Conservation (phyloP, 208 protist species). For the Acanthamoeba culbertsoni region DNA sequence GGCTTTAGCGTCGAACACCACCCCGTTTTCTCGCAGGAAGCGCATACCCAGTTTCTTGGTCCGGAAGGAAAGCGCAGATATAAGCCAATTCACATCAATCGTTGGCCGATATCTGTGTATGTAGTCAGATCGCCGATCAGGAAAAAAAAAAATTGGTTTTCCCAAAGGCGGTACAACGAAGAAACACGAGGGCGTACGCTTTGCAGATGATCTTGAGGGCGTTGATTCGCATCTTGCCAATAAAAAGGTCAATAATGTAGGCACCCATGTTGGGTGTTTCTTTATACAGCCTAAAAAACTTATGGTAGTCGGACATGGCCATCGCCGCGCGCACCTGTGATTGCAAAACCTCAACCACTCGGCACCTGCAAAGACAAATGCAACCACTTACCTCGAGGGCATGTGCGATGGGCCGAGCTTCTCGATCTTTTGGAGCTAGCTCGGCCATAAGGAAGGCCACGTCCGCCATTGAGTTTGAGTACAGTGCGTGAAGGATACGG, state of each 20-base stretch:
- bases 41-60: background rate
- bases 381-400: background rate
- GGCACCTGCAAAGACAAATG: background rate
- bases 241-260: conserved; percentile 44
- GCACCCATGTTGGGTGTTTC: conserved; percentile 40
- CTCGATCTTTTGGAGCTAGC: background rate
- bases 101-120: background rate
- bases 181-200: background rate
- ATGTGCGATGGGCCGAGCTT: conserved; percentile 13
- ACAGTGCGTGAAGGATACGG: conserved; percentile 66
- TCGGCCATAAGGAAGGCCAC: conserved; percentile 35
- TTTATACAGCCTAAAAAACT: conserved; percentile 51
- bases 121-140: background rate
- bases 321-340: conserved; percentile 21
- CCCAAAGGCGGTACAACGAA: background rate
- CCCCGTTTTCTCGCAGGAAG: conserved; percentile 7
- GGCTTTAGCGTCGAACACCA: background rate
- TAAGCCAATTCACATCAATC: conserved; percentile 1
- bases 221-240: background rate
- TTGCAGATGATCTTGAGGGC: conserved; percentile 50
- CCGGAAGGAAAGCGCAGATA: background rate
- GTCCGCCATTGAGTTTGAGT: conserved; percentile 45
- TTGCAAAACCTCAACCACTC: no score
- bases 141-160: background rate
- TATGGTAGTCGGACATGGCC: conserved; percentile 37